Evolutionary conservation across 208 protist genomes (phyloP).

Genomic region (Leptomonas seymouri): DNA sequence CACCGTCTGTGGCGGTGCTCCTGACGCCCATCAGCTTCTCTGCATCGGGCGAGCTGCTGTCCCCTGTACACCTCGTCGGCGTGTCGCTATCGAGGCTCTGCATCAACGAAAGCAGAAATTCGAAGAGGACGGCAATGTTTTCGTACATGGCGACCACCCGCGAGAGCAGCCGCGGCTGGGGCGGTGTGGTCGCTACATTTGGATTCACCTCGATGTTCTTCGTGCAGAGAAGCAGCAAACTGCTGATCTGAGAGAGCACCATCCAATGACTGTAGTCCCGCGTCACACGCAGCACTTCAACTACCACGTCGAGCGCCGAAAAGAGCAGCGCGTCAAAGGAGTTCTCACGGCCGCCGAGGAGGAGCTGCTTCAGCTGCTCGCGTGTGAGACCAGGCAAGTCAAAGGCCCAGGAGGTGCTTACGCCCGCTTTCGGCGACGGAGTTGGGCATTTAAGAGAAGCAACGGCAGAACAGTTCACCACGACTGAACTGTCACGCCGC

Average conservation of each 20-base stretch:
- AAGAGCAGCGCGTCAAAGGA: slow-evolving; percentile 61
- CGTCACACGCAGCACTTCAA: slow-evolving; percentile 49
- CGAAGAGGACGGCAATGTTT: slow-evolving; percentile 57
- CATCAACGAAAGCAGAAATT: slow-evolving; percentile 37
- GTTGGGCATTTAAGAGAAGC: slow-evolving; percentile 7
- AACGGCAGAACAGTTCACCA: slow-evolving; percentile 16
- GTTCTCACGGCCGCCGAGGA: slow-evolving; percentile 46
- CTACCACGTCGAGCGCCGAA: slow-evolving; percentile 60
- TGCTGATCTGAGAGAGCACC: slow-evolving; percentile 55
- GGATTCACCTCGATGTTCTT: slow-evolving; percentile 23
- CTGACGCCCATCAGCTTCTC: background rate
- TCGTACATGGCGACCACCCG: slow-evolving; percentile 70
- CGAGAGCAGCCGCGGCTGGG: slow-evolving; percentile 14
- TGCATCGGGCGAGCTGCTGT: background rate
- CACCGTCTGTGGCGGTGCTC: background rate
- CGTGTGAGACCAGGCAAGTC: slow-evolving; percentile 32
- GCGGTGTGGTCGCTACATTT: background rate
- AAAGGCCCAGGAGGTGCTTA: slow-evolving; percentile 32
- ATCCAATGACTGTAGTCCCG: slow-evolving; percentile 52
- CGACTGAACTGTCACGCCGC: slow-evolving; percentile 4
- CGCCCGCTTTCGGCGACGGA: background rate
- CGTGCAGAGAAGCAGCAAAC: slow-evolving; percentile 45
- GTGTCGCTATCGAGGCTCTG: slow-evolving; percentile 27
- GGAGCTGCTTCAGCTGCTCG: slow-evolving; percentile 37
- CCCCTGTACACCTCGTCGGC: slow-evolving; percentile 2